Evolutionary conservation across 2,329 filamentous ascomycete genomes (phyloP).

Genomic region (Aspergillus tanneri): DNA sequence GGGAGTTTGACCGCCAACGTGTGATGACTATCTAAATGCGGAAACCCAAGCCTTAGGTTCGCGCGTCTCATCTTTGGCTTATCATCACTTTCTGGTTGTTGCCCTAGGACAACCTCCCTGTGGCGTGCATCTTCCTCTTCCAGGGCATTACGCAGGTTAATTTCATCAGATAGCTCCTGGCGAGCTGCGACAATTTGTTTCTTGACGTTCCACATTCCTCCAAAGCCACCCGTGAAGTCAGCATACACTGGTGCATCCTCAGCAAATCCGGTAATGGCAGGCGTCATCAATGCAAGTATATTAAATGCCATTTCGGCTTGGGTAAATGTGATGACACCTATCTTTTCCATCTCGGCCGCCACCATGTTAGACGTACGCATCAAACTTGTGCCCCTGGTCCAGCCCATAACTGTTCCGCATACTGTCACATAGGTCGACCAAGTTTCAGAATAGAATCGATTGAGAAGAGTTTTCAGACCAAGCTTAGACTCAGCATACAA

Average conservation of each 20-base stretch:
- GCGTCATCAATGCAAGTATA: constrained; percentile 38
- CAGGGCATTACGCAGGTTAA: constrained; percentile 24
- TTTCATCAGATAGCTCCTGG: constrained; percentile 16
- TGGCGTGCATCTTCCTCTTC: constrained; percentile 21
- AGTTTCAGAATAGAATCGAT: constrained; percentile 20
- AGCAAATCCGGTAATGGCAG: constrained; percentile 29
- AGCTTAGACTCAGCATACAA: constrained; percentile 49
- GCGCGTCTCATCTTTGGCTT: constrained; percentile 4
- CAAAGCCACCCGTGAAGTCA: constrained; percentile 42
- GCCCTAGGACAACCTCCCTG: constrained; percentile 1
- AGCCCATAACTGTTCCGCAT: constrained; percentile 47
- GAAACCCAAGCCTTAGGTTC: constrained; percentile 12
- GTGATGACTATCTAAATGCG: background rate
- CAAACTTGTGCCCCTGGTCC: constrained; percentile 47
- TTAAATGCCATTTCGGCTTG: constrained; percentile 44
- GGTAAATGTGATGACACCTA: constrained; percentile 43
- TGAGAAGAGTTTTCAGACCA: constrained; percentile 29
- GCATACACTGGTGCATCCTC: constrained; percentile 39
- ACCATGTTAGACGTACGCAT: constrained; percentile 47
- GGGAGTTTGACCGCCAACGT: constrained; percentile 9
- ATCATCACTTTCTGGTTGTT: background rate
- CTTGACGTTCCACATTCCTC: constrained; percentile 29
- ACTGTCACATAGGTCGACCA: constrained; percentile 37
- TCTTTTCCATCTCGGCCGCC: constrained; percentile 39
- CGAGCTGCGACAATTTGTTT: constrained; percentile 22